A percentile compares a stretch with the other conserved stretches of the same genome.
phyloP scores from a whole-genome alignment of 169 alveolate genomes.

The Eimeria acervulina region DNA sequence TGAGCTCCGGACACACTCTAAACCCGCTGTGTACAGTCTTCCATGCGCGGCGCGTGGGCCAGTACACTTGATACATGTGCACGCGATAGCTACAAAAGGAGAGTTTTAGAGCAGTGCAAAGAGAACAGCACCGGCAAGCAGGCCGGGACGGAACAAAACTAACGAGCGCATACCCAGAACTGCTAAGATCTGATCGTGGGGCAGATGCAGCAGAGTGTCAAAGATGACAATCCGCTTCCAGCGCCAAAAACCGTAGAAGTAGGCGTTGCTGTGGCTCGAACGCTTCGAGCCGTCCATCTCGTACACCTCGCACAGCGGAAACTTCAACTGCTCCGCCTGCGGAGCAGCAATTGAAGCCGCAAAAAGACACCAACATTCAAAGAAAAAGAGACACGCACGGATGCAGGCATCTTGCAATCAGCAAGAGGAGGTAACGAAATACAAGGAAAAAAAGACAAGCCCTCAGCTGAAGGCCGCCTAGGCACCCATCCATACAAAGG shows the following conservation, averaged over 20 bases:
- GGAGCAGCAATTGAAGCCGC: neutral
- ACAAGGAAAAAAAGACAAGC: neutral
- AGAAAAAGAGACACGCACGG: neutral
- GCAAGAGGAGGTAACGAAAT: neutral
- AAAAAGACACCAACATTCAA: neutral
- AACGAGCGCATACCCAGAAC: conserved; percentile 89
- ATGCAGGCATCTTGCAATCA: neutral
- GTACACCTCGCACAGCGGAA: conserved; percentile 95
- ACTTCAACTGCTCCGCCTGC: conserved; percentile 88
- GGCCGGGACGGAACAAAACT: neutral
- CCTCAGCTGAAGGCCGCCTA: neutral
- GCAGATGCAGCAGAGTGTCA: conserved; percentile 95
- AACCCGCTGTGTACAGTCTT: no score
- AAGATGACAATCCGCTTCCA: conserved; percentile 96
- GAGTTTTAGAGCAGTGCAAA: neutral
- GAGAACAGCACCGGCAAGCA: neutral
- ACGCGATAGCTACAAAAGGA: neutral
- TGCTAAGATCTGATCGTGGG: conserved; percentile 94
- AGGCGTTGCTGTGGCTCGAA: conserved; percentile 97
- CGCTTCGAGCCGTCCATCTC: conserved; percentile 96
- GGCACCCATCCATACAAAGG: neutral
- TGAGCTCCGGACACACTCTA: no score
- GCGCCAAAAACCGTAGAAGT: conserved; percentile 97
- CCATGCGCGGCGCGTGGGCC: neutral
- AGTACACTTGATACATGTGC: neutral